Conservation (phyloP, 73 alveolate genomes). For the Paramecium sonneborni region DNA sequence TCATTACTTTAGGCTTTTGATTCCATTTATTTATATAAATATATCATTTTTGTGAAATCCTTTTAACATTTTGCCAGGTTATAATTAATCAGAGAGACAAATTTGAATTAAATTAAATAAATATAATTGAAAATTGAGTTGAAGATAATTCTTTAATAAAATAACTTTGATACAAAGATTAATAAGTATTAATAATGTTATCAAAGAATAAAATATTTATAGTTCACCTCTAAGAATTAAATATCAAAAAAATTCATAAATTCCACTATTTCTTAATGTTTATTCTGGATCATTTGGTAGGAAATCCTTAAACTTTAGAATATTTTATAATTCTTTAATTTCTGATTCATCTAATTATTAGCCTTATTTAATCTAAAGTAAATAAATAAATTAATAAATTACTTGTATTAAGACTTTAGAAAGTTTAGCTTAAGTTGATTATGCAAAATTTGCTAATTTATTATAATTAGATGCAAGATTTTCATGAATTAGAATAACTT, state of each 20-base stretch:
- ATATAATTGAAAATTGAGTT: too few relatives aligned
- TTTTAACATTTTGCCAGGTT: too few relatives aligned
- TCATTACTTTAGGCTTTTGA: too few relatives aligned
- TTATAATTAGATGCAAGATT: background rate
- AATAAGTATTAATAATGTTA: too few relatives aligned
- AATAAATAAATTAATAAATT: background rate
- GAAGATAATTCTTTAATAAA: too few relatives aligned
- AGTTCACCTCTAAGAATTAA: background rate
- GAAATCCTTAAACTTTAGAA: background rate
- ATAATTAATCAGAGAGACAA: too few relatives aligned
- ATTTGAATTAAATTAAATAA: too few relatives aligned
- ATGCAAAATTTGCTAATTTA: background rate
- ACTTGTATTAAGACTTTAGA: background rate
- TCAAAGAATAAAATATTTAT: too few relatives aligned
- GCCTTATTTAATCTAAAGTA: background rate
- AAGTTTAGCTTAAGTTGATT: background rate
- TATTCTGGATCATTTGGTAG: background rate
- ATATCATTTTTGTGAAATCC: too few relatives aligned
- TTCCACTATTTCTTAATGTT: background rate
- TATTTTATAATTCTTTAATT: background rate
- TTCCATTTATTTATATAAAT: too few relatives aligned
- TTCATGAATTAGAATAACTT: conserved; percentile 1
- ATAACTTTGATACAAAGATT: too few relatives aligned
- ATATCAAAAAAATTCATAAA: background rate
- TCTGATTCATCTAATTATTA: background rate